Percentiles rank a stretch among this genome's conserved stretches.
phyloP scores from a whole-genome alignment of 2,329 filamentous ascomycete species.

The Neoascochyta sp. region DNA sequence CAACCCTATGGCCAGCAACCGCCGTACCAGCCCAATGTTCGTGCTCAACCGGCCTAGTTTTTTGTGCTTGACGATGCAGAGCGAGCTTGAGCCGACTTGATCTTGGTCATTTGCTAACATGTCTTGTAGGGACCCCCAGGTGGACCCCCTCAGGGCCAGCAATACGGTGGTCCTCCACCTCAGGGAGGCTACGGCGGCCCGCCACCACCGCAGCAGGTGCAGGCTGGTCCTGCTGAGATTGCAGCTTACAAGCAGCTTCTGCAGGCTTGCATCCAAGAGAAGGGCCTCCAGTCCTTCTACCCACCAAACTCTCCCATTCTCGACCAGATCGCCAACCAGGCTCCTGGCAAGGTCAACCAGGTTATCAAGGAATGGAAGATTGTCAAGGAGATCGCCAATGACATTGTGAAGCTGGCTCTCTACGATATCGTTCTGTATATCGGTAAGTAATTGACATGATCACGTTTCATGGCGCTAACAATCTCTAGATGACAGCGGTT shows the following conservation, averaged over 20 bases:
- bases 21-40: constrained; percentile 21
- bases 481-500: constrained; percentile 60
- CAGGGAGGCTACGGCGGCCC: constrained; percentile 34
- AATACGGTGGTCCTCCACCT: constrained; percentile 28
- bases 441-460: constrained; percentile 21
- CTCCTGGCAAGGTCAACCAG: constrained; percentile 51
- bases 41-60: constrained; percentile 6
- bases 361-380: constrained; percentile 57
- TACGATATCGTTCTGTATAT: constrained; percentile 63
- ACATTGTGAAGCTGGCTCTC: constrained; percentile 60
- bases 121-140: constrained; percentile 22
- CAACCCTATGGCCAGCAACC: constrained; percentile 33
- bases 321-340: constrained; percentile 51
- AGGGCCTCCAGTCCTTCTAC: constrained; percentile 57
- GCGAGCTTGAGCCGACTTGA: constrained; percentile 15
- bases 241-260: constrained; percentile 56
- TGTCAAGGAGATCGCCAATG: constrained; percentile 58
- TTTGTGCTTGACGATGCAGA: constrained; percentile 14
- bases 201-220: constrained; percentile 36
- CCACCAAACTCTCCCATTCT: constrained; percentile 52
- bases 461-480: constrained; percentile 7
- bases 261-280: constrained; percentile 57
- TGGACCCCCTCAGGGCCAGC: constrained; percentile 35
- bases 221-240: constrained; percentile 49
- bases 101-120: too few species aligned